phyloP scores from a whole-genome alignment of 495 filamentous ascomycete species.

The Glonium stellatum region DNA sequence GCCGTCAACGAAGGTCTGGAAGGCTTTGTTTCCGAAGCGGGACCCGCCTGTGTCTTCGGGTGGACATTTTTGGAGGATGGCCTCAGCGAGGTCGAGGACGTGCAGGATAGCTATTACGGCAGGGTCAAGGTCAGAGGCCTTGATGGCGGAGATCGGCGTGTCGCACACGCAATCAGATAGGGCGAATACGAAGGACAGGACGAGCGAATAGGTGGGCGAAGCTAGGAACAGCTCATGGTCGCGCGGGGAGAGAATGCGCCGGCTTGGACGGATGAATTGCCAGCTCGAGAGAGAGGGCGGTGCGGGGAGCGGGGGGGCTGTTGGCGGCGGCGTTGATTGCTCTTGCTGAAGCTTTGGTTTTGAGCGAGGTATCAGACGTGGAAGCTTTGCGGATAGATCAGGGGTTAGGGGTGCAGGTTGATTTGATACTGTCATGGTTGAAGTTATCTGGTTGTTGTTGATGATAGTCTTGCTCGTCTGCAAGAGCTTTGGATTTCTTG shows the following conservation, averaged over 20 bases:
- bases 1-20: slow-evolving; percentile 74
- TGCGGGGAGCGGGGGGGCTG: slow-evolving; percentile 63
- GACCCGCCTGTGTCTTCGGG: slow-evolving; percentile 79
- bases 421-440: not conserved
- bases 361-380: slow-evolving; percentile 29
- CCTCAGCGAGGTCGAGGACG: slow-evolving; percentile 61
- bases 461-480: not conserved
- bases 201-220: slow-evolving; percentile 69
- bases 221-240: slow-evolving; percentile 78
- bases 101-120: slow-evolving; percentile 56
- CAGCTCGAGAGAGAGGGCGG: slow-evolving; percentile 58
- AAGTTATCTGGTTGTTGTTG: not conserved
- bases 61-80: slow-evolving; percentile 58
- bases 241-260: slow-evolving; percentile 69
- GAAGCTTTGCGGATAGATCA: slow-evolving; percentile 12
- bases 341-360: slow-evolving; percentile 19
- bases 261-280: slow-evolving; percentile 56
- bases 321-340: slow-evolving; percentile 43
- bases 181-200: slow-evolving; percentile 76
- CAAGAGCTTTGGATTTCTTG: not conserved
- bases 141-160: slow-evolving; percentile 60
- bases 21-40: slow-evolving; percentile 88
- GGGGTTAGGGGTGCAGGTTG: not conserved
- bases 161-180: slow-evolving; percentile 78
- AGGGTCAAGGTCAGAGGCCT: slow-evolving; percentile 47